Evolutionary conservation across 257 asterid genomes (phyloP).

Genomic region (Petunia secreta): DNA sequence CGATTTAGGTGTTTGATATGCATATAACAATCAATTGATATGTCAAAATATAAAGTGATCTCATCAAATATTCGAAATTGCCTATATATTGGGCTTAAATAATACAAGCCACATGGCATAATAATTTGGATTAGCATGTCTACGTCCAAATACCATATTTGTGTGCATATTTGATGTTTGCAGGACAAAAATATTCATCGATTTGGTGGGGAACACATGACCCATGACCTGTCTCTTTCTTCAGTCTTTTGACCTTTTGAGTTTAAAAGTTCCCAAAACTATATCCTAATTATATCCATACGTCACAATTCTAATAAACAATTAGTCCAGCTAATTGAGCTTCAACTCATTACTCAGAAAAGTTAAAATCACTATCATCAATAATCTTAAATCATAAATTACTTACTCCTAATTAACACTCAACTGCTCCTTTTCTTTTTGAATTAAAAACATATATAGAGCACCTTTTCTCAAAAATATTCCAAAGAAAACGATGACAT

Average conservation of each 20-base stretch:
- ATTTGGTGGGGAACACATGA: slow-evolving; percentile 24
- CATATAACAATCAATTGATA: no score
- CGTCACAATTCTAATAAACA: background rate
- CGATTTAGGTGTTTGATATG: no score
- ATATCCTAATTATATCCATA: background rate
- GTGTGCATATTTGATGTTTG: background rate
- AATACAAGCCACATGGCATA: background rate
- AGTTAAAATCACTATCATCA: background rate
- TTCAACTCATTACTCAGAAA: background rate
- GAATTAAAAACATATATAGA: background rate
- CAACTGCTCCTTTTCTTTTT: background rate
- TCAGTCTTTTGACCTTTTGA: background rate
- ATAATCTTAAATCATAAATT: background rate
- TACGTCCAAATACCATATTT: background rate
- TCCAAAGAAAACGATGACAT: background rate
- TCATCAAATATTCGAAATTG: no score
- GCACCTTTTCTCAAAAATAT: no score
- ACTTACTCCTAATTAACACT: background rate
- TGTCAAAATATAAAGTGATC: no score
- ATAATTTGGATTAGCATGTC: background rate
- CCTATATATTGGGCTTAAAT: background rate
- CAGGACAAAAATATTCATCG: background rate
- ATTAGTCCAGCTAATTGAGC: background rate
- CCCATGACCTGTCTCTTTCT: background rate
- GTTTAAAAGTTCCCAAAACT: background rate